phyloP scores from a whole-genome alignment of 2,329 filamentous ascomycete species.

The Cercospora brassicicola region DNA sequence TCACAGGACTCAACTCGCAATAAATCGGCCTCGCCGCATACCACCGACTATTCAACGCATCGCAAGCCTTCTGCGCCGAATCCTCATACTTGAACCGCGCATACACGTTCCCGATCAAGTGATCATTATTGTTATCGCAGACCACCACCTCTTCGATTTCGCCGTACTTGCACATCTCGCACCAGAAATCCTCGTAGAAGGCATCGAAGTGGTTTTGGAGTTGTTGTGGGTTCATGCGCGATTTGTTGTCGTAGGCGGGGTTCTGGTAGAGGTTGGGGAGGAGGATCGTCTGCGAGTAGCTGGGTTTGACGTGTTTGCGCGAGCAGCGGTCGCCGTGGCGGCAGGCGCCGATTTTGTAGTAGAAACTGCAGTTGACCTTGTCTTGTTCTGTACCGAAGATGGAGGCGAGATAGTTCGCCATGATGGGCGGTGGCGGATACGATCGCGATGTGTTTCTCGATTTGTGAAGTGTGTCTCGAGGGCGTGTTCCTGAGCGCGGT shows the following conservation, averaged over 20 bases:
- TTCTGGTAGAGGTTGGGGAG: slow-evolving; percentile 99
- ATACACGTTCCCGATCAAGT: slow-evolving; percentile 98
- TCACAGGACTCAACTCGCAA: slow-evolving; percentile 94
- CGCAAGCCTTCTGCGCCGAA: slow-evolving; percentile 87
- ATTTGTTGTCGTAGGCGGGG: slow-evolving; percentile 75
- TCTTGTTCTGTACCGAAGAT: slow-evolving; percentile 99
- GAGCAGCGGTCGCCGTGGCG: slow-evolving; percentile 97
- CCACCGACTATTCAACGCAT: slow-evolving; percentile 91
- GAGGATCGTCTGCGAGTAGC: slow-evolving; percentile 95
- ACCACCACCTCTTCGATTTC: slow-evolving; percentile 97
- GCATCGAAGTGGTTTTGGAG: slow-evolving; percentile 99
- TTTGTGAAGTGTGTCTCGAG: neutral
- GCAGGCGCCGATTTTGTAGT: slow-evolving; percentile 99
- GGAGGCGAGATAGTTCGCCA: slow-evolving; percentile 67
- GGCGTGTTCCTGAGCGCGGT: neutral
- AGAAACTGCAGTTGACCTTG: slow-evolving; percentile 99
- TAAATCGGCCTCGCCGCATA: slow-evolving; percentile 97
- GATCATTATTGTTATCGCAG: slow-evolving; percentile 99
- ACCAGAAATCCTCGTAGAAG: slow-evolving; percentile 99
- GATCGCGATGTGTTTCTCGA: slow-evolving; percentile 2
- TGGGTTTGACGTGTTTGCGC: slow-evolving; percentile 98
- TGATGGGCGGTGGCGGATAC: slow-evolving; percentile 18
- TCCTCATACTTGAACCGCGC: slow-evolving; percentile 99
- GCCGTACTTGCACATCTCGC: slow-evolving; percentile 98
- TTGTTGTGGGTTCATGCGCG: slow-evolving; percentile 93